Base-by-base conservation (phyloP, 345 rosid genomes). In the Melaleuca quinquenervia region DNA sequence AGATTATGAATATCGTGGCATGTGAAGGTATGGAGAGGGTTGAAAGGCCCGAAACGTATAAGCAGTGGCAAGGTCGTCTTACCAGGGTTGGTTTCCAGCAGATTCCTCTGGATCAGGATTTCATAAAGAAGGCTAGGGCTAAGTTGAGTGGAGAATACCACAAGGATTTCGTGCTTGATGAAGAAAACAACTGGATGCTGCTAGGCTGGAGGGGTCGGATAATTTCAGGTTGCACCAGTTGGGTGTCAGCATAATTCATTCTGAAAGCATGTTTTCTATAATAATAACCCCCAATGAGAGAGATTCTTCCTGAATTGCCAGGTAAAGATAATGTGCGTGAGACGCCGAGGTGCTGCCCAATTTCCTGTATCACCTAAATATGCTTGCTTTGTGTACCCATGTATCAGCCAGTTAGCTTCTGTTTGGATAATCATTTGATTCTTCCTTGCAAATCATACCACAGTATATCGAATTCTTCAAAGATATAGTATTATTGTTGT, bases 121-220 rank as follows among this genome's bases (percentile, higher is more conserved):
- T 94, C 83, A 85, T 96, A 82, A 82, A 86, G 29, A 84, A 48
- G 83, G 48, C 24, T 5, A 82, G 82, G 88, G 26, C 88, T 3
- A 94, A 92, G 88, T n/a, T 95, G 82, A 90, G 89, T 89, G 54
- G 49, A 50, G 85, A 91, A 84, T 97, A 96, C 90, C 96, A 97
- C 89, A 93, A 92, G 85, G 96, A 97, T 87, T 97, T 94, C 84
- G 89, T 92, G 52, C 83, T 97, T 26, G 96, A 96, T 85, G 91
- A 92, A 87, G 95, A 93, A 87, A 82, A 86, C 76, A 82, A 93
- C 83, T 97, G 98, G 98, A 91, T 97, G 92, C 89, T 97, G 86
- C 93, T 91, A 89, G 96, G 98, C 58, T 95, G 99, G 99, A 97
- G 94, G 91, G 99, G 99, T 54, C 89, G 98, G 52, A 96, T 94